Evolutionary conservation across 129 eudicot species (phyloP), one percentile per base, ranked within the genome.

Genomic region (Deinandra increscens): DNA sequence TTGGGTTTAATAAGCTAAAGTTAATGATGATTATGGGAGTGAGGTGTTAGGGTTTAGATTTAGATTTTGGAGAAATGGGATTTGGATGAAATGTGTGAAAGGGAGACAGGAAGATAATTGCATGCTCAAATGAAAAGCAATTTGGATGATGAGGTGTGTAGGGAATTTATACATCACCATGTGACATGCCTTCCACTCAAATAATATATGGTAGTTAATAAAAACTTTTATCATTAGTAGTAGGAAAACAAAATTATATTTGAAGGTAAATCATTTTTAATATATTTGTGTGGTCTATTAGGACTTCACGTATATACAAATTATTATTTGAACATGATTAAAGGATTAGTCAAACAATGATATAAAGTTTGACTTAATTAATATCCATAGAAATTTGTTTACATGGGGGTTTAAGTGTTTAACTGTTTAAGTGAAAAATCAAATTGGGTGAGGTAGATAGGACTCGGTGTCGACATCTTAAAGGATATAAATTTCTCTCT

Each of bases 121-220:
- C 81, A 48, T 76, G 81, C 59, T 76, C 50, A 69, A 60, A 26
- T 31, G 66, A 61, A 69, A 59, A 76, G 70, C 71, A 76, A 34
- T 26, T 69, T 50, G 75, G 59, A 69, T 69, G 69, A 76, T 17
- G 15, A 44, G 31, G 49, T 12, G 34, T 49, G 34, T 31, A 37
- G 54, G 64, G 65, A 23, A 46, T 76, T 68, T 76, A 76, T 68
- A 75, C 38, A 55, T 75, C 13, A 75, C 13, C 12, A 19, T 41
- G 39, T 31, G 38, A 75, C 79, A 75, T 75, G 68, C 50, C 60
- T 38, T 75, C 79, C 74, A 66, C 79, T 66, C 73, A 44, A 75
- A 42, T 55, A 43, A 66, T 39, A 26, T n/a, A 51, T 23, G 43
- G n/a, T n/a, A 5, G 12, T 73, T 29, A 11, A 38, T 67, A 14